These are phyloP conservation scores for Cercospora berteroae DNA, from an alignment of 2,329 filamentous ascomycete species.

Conservation along the genomic window DNA sequence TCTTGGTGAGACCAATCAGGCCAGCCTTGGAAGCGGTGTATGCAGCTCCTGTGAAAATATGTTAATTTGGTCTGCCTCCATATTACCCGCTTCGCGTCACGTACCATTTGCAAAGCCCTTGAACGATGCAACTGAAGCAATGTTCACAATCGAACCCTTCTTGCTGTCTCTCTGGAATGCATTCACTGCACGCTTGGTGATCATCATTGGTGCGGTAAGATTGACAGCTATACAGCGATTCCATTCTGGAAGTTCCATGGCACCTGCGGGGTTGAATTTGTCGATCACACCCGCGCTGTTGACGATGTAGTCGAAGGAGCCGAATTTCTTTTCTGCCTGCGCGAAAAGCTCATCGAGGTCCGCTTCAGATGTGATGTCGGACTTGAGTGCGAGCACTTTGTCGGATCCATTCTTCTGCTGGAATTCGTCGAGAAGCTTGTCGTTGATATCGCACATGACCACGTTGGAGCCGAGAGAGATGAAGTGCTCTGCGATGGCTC, in stretches of 20 bases:
- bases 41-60: slow-evolving; percentile 26
- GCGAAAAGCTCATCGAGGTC: slow-evolving; percentile 42
- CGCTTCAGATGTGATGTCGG: slow-evolving; percentile 40
- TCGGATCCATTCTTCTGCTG: slow-evolving; percentile 29
- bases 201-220: slow-evolving; percentile 55
- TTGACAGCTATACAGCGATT: slow-evolving; percentile 57
- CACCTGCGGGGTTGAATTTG: slow-evolving; percentile 54
- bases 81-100: background rate
- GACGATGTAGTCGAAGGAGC: slow-evolving; percentile 54
- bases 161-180: slow-evolving; percentile 47
- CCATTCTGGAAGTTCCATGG: slow-evolving; percentile 50
- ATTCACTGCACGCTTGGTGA: slow-evolving; percentile 53
- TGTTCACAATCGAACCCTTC: slow-evolving; percentile 54
- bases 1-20: slow-evolving; percentile 55
- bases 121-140: slow-evolving; percentile 49
- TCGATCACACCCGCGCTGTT: slow-evolving; percentile 61
- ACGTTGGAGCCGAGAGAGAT: slow-evolving; percentile 38
- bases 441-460: slow-evolving; percentile 40
- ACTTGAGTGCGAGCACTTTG: slow-evolving; percentile 36
- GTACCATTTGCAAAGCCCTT: slow-evolving; percentile 45
- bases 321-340: slow-evolving; percentile 41
- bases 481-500: slow-evolving; percentile 36
- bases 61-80: background rate
- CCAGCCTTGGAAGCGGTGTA: slow-evolving; percentile 58
- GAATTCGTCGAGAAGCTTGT: slow-evolving; percentile 33